A percentile compares a stretch with the other conserved stretches of the same genome.
These are phyloP conservation scores for Alternaria metachromatica DNA, from an alignment of 2,329 filamentous ascomycete genomes.

Conservation along the genomic window DNA sequence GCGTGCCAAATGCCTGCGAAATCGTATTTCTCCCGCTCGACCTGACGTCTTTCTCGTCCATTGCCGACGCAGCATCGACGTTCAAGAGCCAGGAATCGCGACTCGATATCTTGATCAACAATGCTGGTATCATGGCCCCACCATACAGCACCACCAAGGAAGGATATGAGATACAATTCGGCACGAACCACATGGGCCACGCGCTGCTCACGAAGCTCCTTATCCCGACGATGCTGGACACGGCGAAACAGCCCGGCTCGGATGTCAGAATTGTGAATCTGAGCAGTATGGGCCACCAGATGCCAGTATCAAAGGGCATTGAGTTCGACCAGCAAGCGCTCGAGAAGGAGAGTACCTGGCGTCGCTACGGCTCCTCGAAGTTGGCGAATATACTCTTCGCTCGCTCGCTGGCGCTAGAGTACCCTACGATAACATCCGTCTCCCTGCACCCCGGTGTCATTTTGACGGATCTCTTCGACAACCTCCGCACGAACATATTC, in stretches of 20 bases:
- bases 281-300: constrained; percentile 39
- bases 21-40: constrained; percentile 52
- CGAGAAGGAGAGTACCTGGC: constrained; percentile 35
- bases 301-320: constrained; percentile 40
- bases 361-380: constrained; percentile 58
- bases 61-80: constrained; percentile 44
- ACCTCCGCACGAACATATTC: constrained; percentile 30
- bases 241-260: constrained; percentile 45
- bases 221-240: constrained; percentile 51
- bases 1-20: constrained; percentile 42
- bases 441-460: constrained; percentile 60
- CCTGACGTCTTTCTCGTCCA: constrained; percentile 51
- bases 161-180: constrained; percentile 60
- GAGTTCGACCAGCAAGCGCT: constrained; percentile 46
- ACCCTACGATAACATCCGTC: constrained; percentile 55
- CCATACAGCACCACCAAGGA: constrained; percentile 52
- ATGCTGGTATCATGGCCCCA: constrained; percentile 54
- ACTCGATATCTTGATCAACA: constrained; percentile 56
- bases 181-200: constrained; percentile 61
- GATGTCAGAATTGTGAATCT: constrained; percentile 57
- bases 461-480: constrained; percentile 52
- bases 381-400: constrained; percentile 59
- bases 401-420: constrained; percentile 50
- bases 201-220: constrained; percentile 57
- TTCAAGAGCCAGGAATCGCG: constrained; percentile 48